Base-by-base conservation (phyloP, 2,329 filamentous ascomycete genomes). In the Fusarium hainanense region DNA sequence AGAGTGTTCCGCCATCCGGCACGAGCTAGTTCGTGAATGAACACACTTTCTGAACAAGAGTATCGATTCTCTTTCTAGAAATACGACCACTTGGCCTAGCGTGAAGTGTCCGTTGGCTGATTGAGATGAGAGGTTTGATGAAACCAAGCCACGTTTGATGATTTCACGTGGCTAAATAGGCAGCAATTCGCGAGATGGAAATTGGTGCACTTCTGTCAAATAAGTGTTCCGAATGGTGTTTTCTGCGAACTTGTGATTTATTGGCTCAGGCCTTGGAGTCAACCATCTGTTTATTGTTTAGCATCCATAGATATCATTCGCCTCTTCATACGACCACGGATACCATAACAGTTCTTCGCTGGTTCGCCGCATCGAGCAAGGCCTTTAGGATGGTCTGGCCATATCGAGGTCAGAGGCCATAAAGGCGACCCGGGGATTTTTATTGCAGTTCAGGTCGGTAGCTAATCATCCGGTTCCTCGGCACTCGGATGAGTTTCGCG, bases 1-100 rank as follows among this genome's bases (percentile, higher is more conserved):
- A 32, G 44, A 41, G 37, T 42, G 28, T 54, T 57, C 62, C 66
- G 42, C 27, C 28, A 59, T 69, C 69, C 69, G 61, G 47, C 52
- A 58, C 42, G 34, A 54, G 30, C 56, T 58, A 55, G 52, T 28
- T 52, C 54, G 54, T 51, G 30, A 34, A 46, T 28, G 40, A 47
- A 58, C 47, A 32, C 50, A 48, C 48, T 44, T 16, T 32, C 40
- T 34, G 34, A 47, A 48, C 30, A 50, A 49, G 54, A 61, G 46
- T 11, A 54, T 55, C 40, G 37, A 28, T 23, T 40, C 47, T 70
- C 40, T 34, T 68, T 52, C 46, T 56, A 25, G 49, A 51, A 54
- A 43, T 50, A 46, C 40, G 34, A 41, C 57, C 62, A 63, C 56
- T 70, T 41, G 63, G 54, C 43, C 47, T 63, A 32, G 32, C 16